Evolutionary conservation across 768 basidiomycete genomes (phyloP).

Genomic region (Amanita phalloides): DNA sequence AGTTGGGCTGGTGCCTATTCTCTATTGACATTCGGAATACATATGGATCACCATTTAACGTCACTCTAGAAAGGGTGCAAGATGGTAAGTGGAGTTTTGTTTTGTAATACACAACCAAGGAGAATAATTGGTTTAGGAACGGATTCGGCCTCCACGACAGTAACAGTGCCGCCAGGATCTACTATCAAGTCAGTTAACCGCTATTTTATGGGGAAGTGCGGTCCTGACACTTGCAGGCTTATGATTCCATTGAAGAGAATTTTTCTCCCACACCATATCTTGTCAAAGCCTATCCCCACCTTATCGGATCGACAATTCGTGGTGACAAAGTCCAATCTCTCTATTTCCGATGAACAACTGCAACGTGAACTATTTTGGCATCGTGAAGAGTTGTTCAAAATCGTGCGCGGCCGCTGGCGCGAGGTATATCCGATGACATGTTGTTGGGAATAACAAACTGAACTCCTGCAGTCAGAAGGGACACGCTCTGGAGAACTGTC

Average conservation of each 20-base stretch:
- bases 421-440: conserved; percentile 46
- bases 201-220: not conserved
- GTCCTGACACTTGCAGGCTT: conserved; percentile 28
- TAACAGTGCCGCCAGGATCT: conserved; percentile 79
- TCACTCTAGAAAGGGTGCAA: conserved; percentile 60
- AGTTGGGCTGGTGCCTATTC: conserved; percentile 75
- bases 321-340: conserved; percentile 61
- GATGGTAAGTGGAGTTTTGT: conserved; percentile 33
- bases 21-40: conserved; percentile 87
- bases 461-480: conserved; percentile 56
- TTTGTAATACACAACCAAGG: not conserved
- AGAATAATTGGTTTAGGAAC: conserved; percentile 20
- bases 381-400: conserved; percentile 73
- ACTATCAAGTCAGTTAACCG: conserved; percentile 54
- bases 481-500: conserved; percentile 67
- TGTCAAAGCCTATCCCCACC: conserved; percentile 69
- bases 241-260: conserved; percentile 68
- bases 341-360: conserved; percentile 42
- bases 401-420: conserved; percentile 65
- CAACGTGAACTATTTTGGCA: conserved; percentile 94
- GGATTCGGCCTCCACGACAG: conserved; percentile 30
- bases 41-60: conserved; percentile 87
- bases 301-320: conserved; percentile 88
- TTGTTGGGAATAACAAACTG: not conserved
- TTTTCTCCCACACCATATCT: conserved; percentile 41